Percentiles rank a stretch among this genome's conserved stretches.
These are phyloP conservation scores for Zygosaccharomyces bailii DNA, from an alignment of 805 yeast genomes.

Conservation along the genomic window DNA sequence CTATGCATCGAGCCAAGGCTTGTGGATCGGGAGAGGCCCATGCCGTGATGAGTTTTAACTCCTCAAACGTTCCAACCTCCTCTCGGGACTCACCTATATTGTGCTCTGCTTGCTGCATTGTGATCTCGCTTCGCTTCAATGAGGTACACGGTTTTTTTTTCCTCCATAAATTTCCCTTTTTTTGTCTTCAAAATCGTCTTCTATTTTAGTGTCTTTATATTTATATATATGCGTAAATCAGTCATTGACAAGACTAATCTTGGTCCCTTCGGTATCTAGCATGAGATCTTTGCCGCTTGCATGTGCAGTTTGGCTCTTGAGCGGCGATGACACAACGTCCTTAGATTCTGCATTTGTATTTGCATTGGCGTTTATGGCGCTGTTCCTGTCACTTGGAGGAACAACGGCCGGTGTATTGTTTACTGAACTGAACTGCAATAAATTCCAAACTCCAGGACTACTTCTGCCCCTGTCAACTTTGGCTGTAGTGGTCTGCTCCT, in stretches of 20 bases:
- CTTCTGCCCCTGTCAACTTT: slow-evolving; percentile 31
- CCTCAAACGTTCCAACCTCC: neutral
- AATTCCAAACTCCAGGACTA: slow-evolving; percentile 93
- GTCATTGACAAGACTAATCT: slow-evolving; percentile 29
- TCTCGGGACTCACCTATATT: neutral
- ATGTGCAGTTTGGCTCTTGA: slow-evolving; percentile 22
- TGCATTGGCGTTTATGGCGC: slow-evolving; percentile 5
- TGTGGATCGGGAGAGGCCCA: slow-evolving; percentile 17
- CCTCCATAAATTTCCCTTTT: neutral
- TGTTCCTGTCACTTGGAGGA: slow-evolving; percentile 12
- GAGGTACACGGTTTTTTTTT: too few relatives aligned
- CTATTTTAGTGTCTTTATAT: neutral
- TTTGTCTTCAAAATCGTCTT: neutral
- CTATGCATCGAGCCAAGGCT: slow-evolving; percentile 13
- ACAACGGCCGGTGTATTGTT: slow-evolving; percentile 36
- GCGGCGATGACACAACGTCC: slow-evolving; percentile 30
- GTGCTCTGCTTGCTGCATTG: neutral
- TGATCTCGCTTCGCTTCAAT: neutral
- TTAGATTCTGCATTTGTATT: slow-evolving; percentile 10
- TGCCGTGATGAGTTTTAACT: slow-evolving; percentile 10
- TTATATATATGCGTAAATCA: slow-evolving; percentile 6
- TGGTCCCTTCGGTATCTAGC: slow-evolving; percentile 34
- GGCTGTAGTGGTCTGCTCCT: slow-evolving; percentile 13
- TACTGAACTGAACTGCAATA: slow-evolving; percentile 68
- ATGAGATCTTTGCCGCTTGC: slow-evolving; percentile 22